Evolutionary conservation across 1,284 basidiomycete genomes (phyloP).

Genomic region (Papiliotrema fonsecae): DNA sequence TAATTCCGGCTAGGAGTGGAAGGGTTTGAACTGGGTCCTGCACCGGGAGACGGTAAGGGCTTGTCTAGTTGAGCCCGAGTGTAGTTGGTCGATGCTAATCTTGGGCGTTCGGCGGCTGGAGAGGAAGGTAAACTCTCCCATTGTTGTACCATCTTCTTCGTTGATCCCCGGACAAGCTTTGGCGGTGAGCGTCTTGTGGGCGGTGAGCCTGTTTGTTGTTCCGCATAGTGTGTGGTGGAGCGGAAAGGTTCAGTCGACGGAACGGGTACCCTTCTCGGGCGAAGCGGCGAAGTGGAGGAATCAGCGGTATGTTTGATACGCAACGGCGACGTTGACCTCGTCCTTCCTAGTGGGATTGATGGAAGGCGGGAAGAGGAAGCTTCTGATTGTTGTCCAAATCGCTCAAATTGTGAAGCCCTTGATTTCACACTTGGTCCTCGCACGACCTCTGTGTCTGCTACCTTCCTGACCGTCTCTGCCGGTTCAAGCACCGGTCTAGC

Average conservation of each 20-base stretch:
- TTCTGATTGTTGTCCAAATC: conserved; percentile 9
- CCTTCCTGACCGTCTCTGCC: background rate
- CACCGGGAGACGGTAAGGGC: conserved; percentile 32
- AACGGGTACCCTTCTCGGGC: conserved; percentile 15
- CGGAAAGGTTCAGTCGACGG: conserved; percentile 21
- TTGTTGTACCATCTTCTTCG: conserved; percentile 35
- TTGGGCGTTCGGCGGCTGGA: background rate
- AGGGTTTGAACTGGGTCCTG: conserved; percentile 11
- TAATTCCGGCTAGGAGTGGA: conserved; percentile 1
- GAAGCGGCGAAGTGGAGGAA: conserved; percentile 8
- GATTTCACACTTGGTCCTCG: conserved; percentile 23
- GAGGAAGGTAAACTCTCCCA: conserved; percentile 32
- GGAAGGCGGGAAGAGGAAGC: conserved; percentile 10
- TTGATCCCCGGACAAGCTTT: conserved; percentile 18
- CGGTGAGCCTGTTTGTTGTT: background rate
- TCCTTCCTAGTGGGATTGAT: conserved; percentile 3
- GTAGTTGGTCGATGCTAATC: conserved; percentile 4
- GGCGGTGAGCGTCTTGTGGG: conserved; percentile 3
- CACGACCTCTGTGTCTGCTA: conserved; percentile 10
- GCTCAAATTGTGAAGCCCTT: conserved; percentile 26
- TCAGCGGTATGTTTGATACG: conserved; percentile 8
- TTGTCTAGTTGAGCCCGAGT: conserved; percentile 32
- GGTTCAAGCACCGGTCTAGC: conserved; percentile 2
- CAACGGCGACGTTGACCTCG: conserved; percentile 24
- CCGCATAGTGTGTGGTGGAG: conserved; percentile 5